These are phyloP conservation scores for Aspergillus awamori DNA, from an alignment of 2,329 filamentous ascomycete genomes.

Conservation along the genomic window DNA sequence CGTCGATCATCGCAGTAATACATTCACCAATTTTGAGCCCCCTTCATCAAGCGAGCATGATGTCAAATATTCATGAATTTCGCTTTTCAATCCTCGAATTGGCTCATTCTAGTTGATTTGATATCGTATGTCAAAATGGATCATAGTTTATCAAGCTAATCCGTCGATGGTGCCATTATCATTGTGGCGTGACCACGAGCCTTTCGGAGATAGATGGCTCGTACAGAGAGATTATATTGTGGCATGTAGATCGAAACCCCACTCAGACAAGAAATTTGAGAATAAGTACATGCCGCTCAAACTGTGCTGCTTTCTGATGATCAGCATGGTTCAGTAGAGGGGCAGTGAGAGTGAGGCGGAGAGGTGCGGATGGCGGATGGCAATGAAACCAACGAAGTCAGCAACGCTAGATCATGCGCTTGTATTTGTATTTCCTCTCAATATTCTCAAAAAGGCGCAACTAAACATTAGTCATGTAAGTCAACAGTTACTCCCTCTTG, in stretches of 20 bases:
- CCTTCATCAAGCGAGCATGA: background rate
- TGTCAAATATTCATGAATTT: background rate
- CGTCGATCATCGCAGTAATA: background rate
- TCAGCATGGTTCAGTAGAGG: background rate
- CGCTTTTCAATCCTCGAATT: background rate
- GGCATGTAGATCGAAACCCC: too few relatives aligned
- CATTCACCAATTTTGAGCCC: background rate
- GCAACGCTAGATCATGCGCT: too few relatives aligned
- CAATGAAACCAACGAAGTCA: background rate
- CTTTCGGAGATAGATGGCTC: background rate
- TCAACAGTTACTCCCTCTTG: too few relatives aligned
- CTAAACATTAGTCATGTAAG: too few relatives aligned
- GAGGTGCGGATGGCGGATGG: background rate
- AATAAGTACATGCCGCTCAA: background rate
- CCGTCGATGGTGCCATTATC: background rate
- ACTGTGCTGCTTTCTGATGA: background rate
- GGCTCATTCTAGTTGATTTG: too few relatives aligned
- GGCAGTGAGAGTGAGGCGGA: background rate
- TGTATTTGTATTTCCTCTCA: too few relatives aligned
- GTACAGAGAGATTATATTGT: background rate
- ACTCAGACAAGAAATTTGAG: too few relatives aligned
- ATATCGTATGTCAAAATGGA: background rate
- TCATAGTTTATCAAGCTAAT: background rate
- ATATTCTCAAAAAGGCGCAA: too few relatives aligned
- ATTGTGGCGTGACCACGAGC: conserved; percentile 4